Percentiles rank a stretch among this genome's conserved stretches.
These are phyloP conservation scores for Aspergillus sclerotioniger DNA, from an alignment of 495 filamentous ascomycete species.

Conservation along the genomic window DNA sequence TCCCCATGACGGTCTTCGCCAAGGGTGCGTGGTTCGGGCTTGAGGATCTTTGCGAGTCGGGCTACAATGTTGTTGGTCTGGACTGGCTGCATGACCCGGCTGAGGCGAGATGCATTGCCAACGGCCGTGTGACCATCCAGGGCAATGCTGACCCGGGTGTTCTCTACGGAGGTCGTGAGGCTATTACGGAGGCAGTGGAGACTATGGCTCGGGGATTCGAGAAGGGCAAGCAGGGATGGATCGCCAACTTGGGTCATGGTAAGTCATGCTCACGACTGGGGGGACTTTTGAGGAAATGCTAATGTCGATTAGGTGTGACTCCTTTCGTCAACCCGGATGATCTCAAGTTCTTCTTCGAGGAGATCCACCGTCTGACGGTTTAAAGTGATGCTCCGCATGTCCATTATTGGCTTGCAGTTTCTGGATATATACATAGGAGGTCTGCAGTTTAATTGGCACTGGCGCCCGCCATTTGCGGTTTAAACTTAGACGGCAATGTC, in stretches of 20 bases:
- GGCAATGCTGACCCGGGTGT: constrained; percentile 95
- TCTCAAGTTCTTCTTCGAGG: constrained; percentile 88
- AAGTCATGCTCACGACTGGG: constrained; percentile 16
- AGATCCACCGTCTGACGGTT: constrained; percentile 67
- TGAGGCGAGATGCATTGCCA: constrained; percentile 74
- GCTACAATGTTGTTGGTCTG: constrained; percentile 89
- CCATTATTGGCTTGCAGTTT: constrained; percentile 8
- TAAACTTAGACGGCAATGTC: constrained; percentile 64
- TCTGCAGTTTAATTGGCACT: not conserved
- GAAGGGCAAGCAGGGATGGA: constrained; percentile 84
- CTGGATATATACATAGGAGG: constrained; percentile 14
- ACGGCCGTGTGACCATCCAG: constrained; percentile 76
- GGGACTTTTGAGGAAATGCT: constrained; percentile 14
- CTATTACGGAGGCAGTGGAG: constrained; percentile 77
- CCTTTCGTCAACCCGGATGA: constrained; percentile 91
- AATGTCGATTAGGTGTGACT: constrained; percentile 65
- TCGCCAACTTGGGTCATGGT: constrained; percentile 89
- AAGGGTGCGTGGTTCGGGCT: constrained; percentile 98
- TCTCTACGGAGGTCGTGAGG: constrained; percentile 76
- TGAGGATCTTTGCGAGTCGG: constrained; percentile 79
- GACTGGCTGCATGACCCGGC: constrained; percentile 94
- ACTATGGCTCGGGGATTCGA: constrained; percentile 85
- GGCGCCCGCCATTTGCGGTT: constrained; percentile 16
- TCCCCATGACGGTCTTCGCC: constrained; percentile 99
- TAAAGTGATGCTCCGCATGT: constrained; percentile 12